Conservation (phyloP, 805 yeast genomes). For the Debaryomyces hansenii region DNA sequence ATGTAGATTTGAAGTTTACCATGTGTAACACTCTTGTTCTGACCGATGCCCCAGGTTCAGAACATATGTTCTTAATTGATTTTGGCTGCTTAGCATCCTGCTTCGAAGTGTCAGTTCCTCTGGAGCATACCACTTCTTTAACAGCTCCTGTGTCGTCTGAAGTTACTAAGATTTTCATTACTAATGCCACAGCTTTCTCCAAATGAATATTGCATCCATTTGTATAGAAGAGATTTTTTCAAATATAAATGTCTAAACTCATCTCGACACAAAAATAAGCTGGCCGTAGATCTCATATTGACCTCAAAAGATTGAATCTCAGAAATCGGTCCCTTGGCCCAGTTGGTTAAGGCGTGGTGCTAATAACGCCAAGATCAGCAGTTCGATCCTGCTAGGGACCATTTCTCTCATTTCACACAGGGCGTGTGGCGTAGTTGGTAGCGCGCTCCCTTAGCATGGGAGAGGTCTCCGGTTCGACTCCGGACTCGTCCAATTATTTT, state of each 20-base stretch:
- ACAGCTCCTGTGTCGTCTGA: slow-evolving; percentile 68
- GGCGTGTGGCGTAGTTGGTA: slow-evolving; percentile 53
- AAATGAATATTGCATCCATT: slow-evolving; percentile 4
- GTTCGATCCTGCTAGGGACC: slow-evolving; percentile 86
- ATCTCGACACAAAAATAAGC: background rate
- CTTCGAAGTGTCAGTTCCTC: slow-evolving; percentile 79
- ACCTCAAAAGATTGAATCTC: background rate
- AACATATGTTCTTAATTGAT: slow-evolving; percentile 44
- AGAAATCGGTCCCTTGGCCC: slow-evolving; percentile 48
- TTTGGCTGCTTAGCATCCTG: slow-evolving; percentile 67
- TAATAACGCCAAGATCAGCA: slow-evolving; percentile 66
- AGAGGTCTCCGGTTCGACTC: slow-evolving; percentile 50
- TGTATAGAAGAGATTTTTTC: background rate
- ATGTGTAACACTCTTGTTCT: slow-evolving; percentile 36
- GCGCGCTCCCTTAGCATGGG: slow-evolving; percentile 52
- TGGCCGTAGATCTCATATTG: background rate
- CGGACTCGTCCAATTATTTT: slow-evolving; percentile 39
- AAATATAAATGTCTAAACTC: background rate
- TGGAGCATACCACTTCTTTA: slow-evolving; percentile 61
- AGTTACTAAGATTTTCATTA: slow-evolving; percentile 62
- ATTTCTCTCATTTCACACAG: slow-evolving; percentile 19
- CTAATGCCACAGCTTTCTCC: background rate
- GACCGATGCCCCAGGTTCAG: slow-evolving; percentile 25
- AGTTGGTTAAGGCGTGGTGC: slow-evolving; percentile 56
- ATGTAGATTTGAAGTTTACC: slow-evolving; percentile 27